Percentiles rank a stretch among this genome's conserved stretches.
These are phyloP conservation scores for Ceratocystis lukuohia DNA, from an alignment of 2,329 filamentous ascomycete genomes.

Conservation along the genomic window DNA sequence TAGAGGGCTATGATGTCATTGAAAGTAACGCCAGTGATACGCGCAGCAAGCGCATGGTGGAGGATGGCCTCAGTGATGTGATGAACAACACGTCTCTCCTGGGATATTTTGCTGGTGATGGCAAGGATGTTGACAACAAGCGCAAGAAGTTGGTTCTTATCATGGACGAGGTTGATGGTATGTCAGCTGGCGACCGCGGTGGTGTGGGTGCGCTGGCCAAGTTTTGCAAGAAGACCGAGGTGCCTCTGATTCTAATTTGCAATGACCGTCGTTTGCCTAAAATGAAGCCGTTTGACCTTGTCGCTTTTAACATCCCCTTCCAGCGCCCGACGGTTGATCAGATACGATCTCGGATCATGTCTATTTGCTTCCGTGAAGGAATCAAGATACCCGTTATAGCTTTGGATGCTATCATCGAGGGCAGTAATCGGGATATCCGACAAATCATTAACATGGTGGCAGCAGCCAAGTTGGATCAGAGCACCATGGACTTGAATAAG, in stretches of 20 bases:
- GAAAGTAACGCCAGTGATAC: conserved; percentile 95
- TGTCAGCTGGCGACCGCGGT: conserved; percentile 93
- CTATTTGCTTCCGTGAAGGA: conserved; percentile 84
- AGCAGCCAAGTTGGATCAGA: conserved; percentile 78
- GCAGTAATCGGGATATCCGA: conserved; percentile 86
- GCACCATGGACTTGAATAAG: conserved; percentile 67
- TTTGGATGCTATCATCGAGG: conserved; percentile 87
- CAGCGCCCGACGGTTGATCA: conserved; percentile 79
- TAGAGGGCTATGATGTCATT: conserved; percentile 85
- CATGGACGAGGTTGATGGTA: conserved; percentile 98
- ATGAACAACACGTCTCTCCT: conserved; percentile 86
- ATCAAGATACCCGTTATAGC: conserved; percentile 72
- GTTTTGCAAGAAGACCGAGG: conserved; percentile 85
- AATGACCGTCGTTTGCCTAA: conserved; percentile 87
- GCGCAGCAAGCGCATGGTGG: conserved; percentile 89
- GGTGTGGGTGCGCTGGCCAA: conserved; percentile 90
- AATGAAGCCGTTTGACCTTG: conserved; percentile 94
- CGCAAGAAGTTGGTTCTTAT: conserved; percentile 94
- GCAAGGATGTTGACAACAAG: conserved; percentile 60
- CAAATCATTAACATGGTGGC: conserved; percentile 99
- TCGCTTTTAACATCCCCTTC: conserved; percentile 75
- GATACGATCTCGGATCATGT: conserved; percentile 83
- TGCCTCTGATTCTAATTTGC: conserved; percentile 94
- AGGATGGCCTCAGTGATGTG: conserved; percentile 74
- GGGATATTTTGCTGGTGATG: conserved; percentile 78